Evolutionary conservation across 805 yeast species (phyloP).

Genomic region (Candida broadrunensis): DNA sequence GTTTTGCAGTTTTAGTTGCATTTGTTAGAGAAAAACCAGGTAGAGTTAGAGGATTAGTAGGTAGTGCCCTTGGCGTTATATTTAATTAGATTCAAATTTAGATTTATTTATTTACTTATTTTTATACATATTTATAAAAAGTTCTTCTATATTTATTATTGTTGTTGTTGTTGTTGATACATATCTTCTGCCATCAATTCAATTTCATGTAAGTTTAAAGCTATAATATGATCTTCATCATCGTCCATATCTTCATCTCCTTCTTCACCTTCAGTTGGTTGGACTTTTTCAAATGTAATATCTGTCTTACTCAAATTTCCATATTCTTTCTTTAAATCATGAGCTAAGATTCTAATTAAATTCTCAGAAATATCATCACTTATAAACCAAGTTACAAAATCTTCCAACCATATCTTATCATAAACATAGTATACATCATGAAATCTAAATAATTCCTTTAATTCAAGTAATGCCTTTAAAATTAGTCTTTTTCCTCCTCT

Average conservation of each 20-base stretch:
- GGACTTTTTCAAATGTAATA: constrained; percentile 54
- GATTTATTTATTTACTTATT: neutral
- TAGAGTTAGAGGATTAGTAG: constrained; percentile 30
- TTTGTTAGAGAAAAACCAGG: constrained; percentile 20
- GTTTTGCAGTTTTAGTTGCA: constrained; percentile 29
- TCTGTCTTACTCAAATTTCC: constrained; percentile 38
- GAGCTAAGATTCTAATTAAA: constrained; percentile 60
- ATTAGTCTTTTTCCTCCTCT: constrained; percentile 68
- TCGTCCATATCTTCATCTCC: constrained; percentile 10
- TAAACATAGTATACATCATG: constrained; percentile 87
- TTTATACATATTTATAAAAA: neutral
- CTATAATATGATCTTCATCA: constrained; percentile 32
- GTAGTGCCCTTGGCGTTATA: constrained; percentile 11
- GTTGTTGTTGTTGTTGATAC: constrained; percentile 11
- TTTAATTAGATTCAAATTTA: constrained; percentile 1
- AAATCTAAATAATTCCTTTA: constrained; percentile 71
- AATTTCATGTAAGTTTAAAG: constrained; percentile 51
- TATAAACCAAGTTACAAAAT: constrained; percentile 72
- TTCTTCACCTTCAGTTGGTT: constrained; percentile 10
- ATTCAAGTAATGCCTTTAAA: constrained; percentile 54
- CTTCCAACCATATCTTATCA: constrained; percentile 72
- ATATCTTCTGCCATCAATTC: constrained; percentile 54
- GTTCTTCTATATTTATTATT: neutral
- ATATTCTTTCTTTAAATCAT: constrained; percentile 52
- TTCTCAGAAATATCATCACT: constrained; percentile 57